A percentile compares a stretch with the other conserved stretches of the same genome.
Conservation (phyloP, 441 rosid genomes). For the Erodium texanum region DNA sequence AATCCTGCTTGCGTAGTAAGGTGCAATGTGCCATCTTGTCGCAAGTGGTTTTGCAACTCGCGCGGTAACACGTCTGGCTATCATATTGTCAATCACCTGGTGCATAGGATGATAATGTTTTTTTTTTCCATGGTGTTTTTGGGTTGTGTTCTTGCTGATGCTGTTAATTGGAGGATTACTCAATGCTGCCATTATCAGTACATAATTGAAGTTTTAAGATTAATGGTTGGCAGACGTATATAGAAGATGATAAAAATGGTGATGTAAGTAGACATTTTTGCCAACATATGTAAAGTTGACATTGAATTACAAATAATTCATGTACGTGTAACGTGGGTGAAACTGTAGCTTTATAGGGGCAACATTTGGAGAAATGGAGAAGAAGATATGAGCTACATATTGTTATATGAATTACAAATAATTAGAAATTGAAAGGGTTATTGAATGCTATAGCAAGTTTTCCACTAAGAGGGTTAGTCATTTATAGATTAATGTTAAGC, state of each 20-base stretch:
- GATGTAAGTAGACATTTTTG: too few relatives aligned
- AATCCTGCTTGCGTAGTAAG: constrained; percentile 96
- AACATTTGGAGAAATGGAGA: not conserved
- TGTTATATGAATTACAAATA: not conserved
- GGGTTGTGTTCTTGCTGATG: not conserved
- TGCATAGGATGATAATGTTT: constrained; percentile 27
- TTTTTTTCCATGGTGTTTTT: not conserved
- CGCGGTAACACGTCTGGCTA: constrained; percentile 98
- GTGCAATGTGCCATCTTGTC: constrained; percentile 95
- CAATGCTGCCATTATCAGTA: not conserved
- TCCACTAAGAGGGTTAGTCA: not conserved
- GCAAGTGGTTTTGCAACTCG: constrained; percentile 99
- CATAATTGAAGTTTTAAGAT: not conserved
- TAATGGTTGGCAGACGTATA: too few relatives aligned
- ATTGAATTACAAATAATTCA: too few relatives aligned
- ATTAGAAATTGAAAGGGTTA: not conserved
- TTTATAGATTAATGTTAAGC: not conserved
- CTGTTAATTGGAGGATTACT: not conserved
- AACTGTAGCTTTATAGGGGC: too few relatives aligned
- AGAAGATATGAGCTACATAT: not conserved
- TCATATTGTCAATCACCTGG: constrained; percentile 95
- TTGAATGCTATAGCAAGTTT: too few relatives aligned
- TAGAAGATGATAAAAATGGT: not conserved
- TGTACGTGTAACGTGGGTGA: too few relatives aligned
- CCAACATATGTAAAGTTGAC: too few relatives aligned